phyloP scores from a whole-genome alignment of 768 basidiomycete species.

The Tulasnella sp. region DNA sequence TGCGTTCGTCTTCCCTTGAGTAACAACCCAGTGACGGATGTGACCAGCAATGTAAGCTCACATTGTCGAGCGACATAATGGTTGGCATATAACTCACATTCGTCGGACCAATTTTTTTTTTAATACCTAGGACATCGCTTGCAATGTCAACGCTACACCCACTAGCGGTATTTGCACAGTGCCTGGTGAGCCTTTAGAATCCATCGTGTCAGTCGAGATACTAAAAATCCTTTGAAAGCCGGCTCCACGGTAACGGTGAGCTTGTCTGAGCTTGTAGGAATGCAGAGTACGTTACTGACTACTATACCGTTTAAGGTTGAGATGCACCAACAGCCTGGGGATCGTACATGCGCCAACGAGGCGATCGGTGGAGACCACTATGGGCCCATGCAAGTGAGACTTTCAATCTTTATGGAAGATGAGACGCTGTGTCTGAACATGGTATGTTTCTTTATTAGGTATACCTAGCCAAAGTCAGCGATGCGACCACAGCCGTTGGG shows the following conservation, averaged over 20 bases:
- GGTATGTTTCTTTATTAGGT: not conserved
- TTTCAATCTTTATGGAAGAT: not conserved
- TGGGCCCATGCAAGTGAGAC: constrained; percentile 33
- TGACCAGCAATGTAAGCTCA: constrained; percentile 22
- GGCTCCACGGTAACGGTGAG: constrained; percentile 24
- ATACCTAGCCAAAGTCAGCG: constrained; percentile 31
- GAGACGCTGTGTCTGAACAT: not conserved
- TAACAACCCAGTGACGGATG: constrained; percentile 35
- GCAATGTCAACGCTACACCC: constrained; percentile 31
- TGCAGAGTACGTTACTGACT: too few relatives aligned
- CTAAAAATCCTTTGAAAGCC: not conserved
- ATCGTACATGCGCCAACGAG: constrained; percentile 37
- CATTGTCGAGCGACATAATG: not conserved
- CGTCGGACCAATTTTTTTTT: not conserved
- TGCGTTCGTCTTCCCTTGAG: constrained; percentile 38
- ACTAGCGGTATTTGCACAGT: constrained; percentile 35
- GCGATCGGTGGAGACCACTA: constrained; percentile 45
- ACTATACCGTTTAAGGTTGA: too few relatives aligned
- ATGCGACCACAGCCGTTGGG: constrained; percentile 39
- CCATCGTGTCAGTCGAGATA: too few relatives aligned
- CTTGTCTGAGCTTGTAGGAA: too few relatives aligned
- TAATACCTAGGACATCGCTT: constrained; percentile 35
- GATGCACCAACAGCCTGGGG: constrained; percentile 43
- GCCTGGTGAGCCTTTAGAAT: not conserved
- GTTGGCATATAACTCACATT: not conserved